Conservation (phyloP, 1,284 basidiomycete genomes). For the Pseudozyma tsukubaensis region DNA sequence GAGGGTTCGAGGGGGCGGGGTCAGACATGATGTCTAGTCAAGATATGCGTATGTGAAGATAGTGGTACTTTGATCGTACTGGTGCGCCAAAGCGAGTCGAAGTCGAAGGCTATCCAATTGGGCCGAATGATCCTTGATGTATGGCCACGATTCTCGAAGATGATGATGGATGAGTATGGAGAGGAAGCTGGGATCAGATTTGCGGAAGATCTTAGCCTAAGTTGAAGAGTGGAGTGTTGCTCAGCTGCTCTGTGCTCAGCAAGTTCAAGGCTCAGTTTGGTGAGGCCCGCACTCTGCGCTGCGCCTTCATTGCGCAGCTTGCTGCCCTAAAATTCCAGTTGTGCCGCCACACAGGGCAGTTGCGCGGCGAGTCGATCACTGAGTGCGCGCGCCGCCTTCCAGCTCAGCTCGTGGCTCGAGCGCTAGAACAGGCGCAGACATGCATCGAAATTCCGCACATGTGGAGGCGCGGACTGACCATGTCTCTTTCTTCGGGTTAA, state of each 20-base stretch:
- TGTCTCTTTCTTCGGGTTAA: background rate
- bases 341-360: background rate
- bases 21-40: slow-evolving; percentile 43
- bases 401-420: slow-evolving; percentile 12
- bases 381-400: slow-evolving; percentile 4
- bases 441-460: background rate
- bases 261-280: background rate
- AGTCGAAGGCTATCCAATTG: background rate
- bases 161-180: background rate
- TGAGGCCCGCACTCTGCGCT: background rate
- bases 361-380: slow-evolving; percentile 19
- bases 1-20: slow-evolving; percentile 34
- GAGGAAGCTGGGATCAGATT: too few species aligned
- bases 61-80: background rate
- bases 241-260: background rate
- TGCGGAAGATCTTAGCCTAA: background rate
- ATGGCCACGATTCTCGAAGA: background rate
- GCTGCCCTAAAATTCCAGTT: too few species aligned
- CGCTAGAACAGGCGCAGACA: background rate
- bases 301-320: background rate
- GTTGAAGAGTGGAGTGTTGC: background rate
- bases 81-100: background rate
- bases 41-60: background rate
- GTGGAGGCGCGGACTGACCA: background rate
- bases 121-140: background rate